phyloP scores from a whole-genome alignment of 208 protist genomes.

The Pavlovales sp. region DNA sequence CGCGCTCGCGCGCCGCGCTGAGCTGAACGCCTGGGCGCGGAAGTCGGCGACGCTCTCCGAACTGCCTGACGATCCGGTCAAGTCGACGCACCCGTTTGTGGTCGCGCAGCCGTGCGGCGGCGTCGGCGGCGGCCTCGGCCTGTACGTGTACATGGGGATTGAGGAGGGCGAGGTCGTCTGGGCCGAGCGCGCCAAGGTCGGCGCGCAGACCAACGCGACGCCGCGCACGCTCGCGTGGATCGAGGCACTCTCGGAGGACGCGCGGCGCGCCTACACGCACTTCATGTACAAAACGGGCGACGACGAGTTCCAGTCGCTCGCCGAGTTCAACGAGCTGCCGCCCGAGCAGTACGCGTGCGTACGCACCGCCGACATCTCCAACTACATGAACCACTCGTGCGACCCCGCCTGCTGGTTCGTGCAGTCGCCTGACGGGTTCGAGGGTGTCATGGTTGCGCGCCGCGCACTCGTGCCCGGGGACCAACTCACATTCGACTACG shows the following conservation, averaged over 20 bases:
- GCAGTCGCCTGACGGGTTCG: neutral
- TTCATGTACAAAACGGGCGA: constrained; percentile 44
- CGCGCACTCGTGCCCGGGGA: constrained; percentile 16
- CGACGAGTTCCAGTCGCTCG: constrained; percentile 35
- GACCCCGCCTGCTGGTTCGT: constrained; percentile 36
- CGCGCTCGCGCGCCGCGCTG: too few species aligned
- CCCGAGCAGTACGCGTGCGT: constrained; percentile 9
- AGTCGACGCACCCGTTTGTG: constrained; percentile 1
- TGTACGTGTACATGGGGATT: neutral
- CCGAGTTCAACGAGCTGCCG: constrained; percentile 38
- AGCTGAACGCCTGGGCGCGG: neutral
- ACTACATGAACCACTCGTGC: constrained; percentile 47
- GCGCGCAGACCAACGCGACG: neutral
- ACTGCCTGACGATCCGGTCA: constrained; percentile 1
- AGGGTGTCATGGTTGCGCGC: constrained; percentile 13
- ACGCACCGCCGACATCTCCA: constrained; percentile 32
- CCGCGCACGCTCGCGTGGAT: constrained; percentile 32
- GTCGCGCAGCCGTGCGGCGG: neutral
- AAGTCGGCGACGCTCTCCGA: neutral
- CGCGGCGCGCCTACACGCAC: constrained; percentile 6
- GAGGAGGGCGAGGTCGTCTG: constrained; percentile 30
- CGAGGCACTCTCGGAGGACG: constrained; percentile 11
- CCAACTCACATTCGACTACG: constrained; percentile 26
- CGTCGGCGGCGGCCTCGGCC: constrained; percentile 19
- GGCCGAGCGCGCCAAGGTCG: constrained; percentile 15